Evolutionary conservation across 2,329 filamentous ascomycete species (phyloP).

Genomic region (Penicillium concentricum): DNA sequence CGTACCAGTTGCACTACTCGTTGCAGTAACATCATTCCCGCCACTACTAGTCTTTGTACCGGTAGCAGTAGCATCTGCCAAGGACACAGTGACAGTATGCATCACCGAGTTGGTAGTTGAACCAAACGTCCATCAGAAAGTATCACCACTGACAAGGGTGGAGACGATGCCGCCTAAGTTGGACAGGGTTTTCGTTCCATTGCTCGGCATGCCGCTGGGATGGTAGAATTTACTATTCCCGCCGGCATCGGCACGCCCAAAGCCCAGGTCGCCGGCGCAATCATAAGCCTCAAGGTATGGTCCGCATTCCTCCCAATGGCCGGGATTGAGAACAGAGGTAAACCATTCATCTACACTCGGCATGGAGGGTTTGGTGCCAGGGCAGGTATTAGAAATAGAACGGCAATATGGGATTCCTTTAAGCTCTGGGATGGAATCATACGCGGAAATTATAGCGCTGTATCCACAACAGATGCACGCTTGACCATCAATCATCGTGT

Average conservation of each 20-base stretch:
- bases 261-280: constrained; percentile 16
- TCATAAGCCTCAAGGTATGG: constrained; percentile 11
- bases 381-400: constrained; percentile 7
- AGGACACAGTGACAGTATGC: constrained; percentile 10
- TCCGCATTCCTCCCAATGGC: constrained; percentile 14
- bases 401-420: rapidly evolving
- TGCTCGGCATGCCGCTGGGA: constrained; percentile 8
- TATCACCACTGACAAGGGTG: constrained; percentile 15
- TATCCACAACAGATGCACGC: constrained; percentile 17
- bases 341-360: constrained; percentile 9
- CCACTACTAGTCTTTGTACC: background rate
- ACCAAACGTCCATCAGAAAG: constrained; percentile 15
- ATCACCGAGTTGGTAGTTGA: background rate
- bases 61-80: constrained; percentile 2
- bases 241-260: constrained; percentile 7
- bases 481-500: background rate
- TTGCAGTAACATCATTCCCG: background rate
- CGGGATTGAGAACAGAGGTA: background rate
- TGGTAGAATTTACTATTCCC: constrained; percentile 11
- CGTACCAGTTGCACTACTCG: background rate
- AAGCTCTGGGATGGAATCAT: background rate
- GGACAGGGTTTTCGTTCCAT: constrained; percentile 15
- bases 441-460: constrained; percentile 19
- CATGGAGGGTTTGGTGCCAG: constrained; percentile 11
- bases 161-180: constrained; percentile 14